phyloP scores from a whole-genome alignment of 208 protist species.

The Herpetomonas tarakana region DNA sequence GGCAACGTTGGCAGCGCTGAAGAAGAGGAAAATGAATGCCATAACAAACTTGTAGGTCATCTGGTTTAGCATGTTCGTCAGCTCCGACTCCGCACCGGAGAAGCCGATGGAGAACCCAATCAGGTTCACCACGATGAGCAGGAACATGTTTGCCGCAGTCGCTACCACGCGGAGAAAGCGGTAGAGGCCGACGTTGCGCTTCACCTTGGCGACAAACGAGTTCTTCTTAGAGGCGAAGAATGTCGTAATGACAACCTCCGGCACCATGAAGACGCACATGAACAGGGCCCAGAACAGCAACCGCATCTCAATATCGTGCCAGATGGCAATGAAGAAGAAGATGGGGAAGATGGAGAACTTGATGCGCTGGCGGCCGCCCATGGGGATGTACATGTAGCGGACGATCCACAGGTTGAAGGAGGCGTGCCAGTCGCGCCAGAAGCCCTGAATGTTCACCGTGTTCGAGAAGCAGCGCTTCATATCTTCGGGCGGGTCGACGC shows the following conservation, averaged over 20 bases:
- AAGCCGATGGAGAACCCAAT: slow-evolving; percentile 61
- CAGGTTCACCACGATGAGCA: slow-evolving; percentile 63
- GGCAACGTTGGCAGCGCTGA: slow-evolving; percentile 39
- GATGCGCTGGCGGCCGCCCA: slow-evolving; percentile 58
- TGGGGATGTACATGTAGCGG: slow-evolving; percentile 93
- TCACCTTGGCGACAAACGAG: slow-evolving; percentile 17
- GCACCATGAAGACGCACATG: slow-evolving; percentile 63
- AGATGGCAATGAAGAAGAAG: slow-evolving; percentile 92
- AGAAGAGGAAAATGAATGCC: slow-evolving; percentile 29
- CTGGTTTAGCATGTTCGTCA: slow-evolving; percentile 18
- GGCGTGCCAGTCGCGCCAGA: slow-evolving; percentile 93
- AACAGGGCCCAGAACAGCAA: slow-evolving; percentile 66
- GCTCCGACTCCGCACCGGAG: slow-evolving; percentile 7
- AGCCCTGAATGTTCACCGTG: slow-evolving; percentile 81
- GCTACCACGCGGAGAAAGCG: slow-evolving; percentile 38
- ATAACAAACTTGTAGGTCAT: slow-evolving; percentile 16
- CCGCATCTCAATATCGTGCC: slow-evolving; percentile 86
- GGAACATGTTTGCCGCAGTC: slow-evolving; percentile 32
- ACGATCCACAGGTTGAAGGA: slow-evolving; percentile 93
- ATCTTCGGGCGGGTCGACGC: slow-evolving; percentile 86
- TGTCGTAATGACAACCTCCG: slow-evolving; percentile 56
- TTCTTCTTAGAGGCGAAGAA: slow-evolving; percentile 34
- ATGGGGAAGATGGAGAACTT: slow-evolving; percentile 77
- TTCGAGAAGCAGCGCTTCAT: slow-evolving; percentile 89
- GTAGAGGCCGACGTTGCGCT: slow-evolving; percentile 26